Conservation (phyloP, 2,329 filamentous ascomycete genomes). For the Ambrosiella beaveri region DNA sequence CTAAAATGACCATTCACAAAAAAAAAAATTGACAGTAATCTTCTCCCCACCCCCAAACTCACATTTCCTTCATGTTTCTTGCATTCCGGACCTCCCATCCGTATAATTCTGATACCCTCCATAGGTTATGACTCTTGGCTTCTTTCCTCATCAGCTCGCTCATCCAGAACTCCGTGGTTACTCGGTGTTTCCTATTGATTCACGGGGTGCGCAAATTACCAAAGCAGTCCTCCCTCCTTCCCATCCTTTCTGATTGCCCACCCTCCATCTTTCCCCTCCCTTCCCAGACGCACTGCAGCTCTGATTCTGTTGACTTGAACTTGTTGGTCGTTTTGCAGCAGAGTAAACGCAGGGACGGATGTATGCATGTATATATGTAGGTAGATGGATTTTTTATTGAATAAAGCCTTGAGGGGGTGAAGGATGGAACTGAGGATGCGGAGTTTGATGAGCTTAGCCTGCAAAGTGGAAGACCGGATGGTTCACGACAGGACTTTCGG, state of each 20-base stretch:
- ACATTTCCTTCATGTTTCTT: no score
- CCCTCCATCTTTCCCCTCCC: not conserved
- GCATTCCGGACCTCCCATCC: no score
- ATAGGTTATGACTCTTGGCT: no score
- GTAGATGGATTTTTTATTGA: not conserved
- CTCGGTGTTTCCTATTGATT: no score
- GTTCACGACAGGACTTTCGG: no score
- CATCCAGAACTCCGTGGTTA: no score
- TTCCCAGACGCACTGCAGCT: not conserved
- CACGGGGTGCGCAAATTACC: not conserved
- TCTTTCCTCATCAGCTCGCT: no score
- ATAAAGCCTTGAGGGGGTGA: not conserved
- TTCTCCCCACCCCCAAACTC: no score
- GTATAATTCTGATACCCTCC: no score
- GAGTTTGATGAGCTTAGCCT: no score
- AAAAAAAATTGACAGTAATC: not conserved
- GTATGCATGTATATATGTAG: not conserved
- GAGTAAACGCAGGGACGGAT: not conserved
- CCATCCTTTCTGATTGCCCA: not conserved
- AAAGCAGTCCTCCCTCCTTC: not conserved
- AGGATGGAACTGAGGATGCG: not conserved
- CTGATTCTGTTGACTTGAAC: not conserved
- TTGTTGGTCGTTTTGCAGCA: not conserved
- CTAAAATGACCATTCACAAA: not conserved
- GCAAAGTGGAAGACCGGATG: no score